Percentiles rank a stretch among this genome's conserved stretches.
phyloP scores from a whole-genome alignment of 805 yeast species.

The Sugiyamaella smithiae region DNA sequence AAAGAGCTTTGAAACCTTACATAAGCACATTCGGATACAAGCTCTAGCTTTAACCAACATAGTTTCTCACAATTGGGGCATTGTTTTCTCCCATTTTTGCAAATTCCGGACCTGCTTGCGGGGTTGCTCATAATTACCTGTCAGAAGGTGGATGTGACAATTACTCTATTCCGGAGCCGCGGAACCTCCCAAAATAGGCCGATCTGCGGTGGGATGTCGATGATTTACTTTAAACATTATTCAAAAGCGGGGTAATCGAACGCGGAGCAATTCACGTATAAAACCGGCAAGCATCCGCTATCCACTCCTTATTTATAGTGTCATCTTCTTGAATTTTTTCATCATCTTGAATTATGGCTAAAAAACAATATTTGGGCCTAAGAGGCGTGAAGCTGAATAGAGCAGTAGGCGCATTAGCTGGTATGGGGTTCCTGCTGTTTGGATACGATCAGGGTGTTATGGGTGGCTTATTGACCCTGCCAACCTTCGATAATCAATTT shows the following conservation, averaged over 20 bases:
- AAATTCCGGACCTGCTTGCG: too few species aligned
- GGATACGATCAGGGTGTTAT: slow-evolving; percentile 79
- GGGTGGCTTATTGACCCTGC: slow-evolving; percentile 68
- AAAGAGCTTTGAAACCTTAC: too few species aligned
- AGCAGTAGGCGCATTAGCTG: slow-evolving; percentile 24
- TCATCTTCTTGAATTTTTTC: background rate
- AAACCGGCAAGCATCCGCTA: too few species aligned
- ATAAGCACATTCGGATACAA: too few species aligned
- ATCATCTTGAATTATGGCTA: background rate
- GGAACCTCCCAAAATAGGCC: background rate
- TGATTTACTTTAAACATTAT: too few species aligned
- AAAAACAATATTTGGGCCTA: slow-evolving; percentile 17
- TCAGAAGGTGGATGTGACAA: too few species aligned
- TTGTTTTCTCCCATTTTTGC: too few species aligned
- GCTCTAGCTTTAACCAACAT: too few species aligned
- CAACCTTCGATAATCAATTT: slow-evolving; percentile 25
- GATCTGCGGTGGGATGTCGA: too few species aligned
- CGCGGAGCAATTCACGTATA: background rate
- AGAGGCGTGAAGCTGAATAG: slow-evolving; percentile 20
- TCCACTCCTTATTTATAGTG: background rate
- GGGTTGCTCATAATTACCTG: too few species aligned
- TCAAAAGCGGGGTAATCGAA: slow-evolving; percentile 1
- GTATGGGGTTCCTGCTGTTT: slow-evolving; percentile 44
- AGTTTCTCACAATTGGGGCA: too few species aligned
- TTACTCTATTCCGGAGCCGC: too few species aligned